Base-by-base conservation (phyloP, 2,329 filamentous ascomycete genomes). In the Diaporthe ilicicola region DNA sequence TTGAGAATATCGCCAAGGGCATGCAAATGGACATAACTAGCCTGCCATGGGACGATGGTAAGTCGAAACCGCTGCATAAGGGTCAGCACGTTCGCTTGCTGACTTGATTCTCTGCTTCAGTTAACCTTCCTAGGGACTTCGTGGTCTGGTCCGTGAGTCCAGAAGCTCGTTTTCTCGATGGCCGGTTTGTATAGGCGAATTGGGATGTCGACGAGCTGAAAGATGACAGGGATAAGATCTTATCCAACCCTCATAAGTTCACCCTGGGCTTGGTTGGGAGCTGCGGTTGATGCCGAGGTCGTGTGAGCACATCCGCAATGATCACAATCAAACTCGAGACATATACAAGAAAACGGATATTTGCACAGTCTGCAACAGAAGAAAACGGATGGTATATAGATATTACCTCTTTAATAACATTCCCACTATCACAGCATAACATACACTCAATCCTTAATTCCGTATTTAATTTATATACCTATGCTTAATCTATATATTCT, bases 191-290 rank as follows among this genome's bases (percentile, higher is more conserved):
- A 1, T 81, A 77, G 75, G 75, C 76, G 17, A 80, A 81, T 39
- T 82, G 81, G 81, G 81, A 82, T 75, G 77, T 78, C 7, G 77
- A 81, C 53, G 80, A 82, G 72, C 69, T 82, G 3, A 59, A 68
- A 48, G 29, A 19, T 10, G 29, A 68, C 51, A 48, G 17, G 15
- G 39, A 59, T 5, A 19, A 8, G 27, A 67, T 67, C 29, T 24
- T 59, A 13, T 27, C 12, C 1, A 34, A 48, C 29, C 39, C 51
- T 8, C 39, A 46, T 1, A 67, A 67, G 24, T 67, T 67, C 27
- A 67, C 65, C 1, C 15, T 67, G n/a, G 37, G 64, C 17, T 24
- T 42, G n/a, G 19, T 42, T 34, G 56, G 56, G 17, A 22, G 24
- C 7, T 13, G 5, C 7, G 37, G 37, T 3, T n/a, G 19, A n/a